Base-by-base conservation (phyloP, 495 filamentous ascomycete genomes). In the Lepraria neglecta region DNA sequence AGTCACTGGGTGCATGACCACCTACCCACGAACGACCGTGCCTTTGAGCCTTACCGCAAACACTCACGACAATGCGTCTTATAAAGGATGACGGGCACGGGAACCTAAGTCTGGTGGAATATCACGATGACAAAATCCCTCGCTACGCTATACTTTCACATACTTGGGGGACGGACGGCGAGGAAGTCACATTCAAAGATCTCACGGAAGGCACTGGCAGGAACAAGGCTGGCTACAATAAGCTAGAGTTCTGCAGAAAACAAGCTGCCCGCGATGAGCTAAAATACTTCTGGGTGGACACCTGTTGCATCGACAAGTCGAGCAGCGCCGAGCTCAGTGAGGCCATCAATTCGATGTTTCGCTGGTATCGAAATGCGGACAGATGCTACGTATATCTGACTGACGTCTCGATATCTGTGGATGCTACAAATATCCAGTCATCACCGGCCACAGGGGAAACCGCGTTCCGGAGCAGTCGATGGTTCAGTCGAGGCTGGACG, bases 281-380 rank as follows among this genome's bases (percentile, higher is more conserved):
- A 28, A 19, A 60, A 59, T 82, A 79, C 56, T 46, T 71, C 38
- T 75, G 72, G 70, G 46, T 75, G 10, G 71, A 75, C 43, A 75
- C 72, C 17, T 75, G 69, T 47, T 73, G 72, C 56, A 75, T 77
- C 48, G 72, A 76, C 64, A 73, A 75, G 57, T 61, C 46, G 33
- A 74, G 63, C 47, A 69, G 65, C 51, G 67, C 68, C 21, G 73
- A 75, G 63, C 65, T 75, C 0, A 61, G 64, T 14, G 65, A 70
- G 40, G 57, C 72, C 30, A 70, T 72, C 58, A 70, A 63, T 43
- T 70, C 73, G 30, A 72, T 72, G 71, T 73, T 68, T 56, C 56
- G 61, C 14, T 73, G 71, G 71, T 73, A 73, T 57, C 12, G 28
- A 1, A 45, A 70, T 6, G 68, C 70, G 11, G 48, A 33, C 3